phyloP scores from a whole-genome alignment of 129 eudicot species.

The Flaveria robusta region DNA sequence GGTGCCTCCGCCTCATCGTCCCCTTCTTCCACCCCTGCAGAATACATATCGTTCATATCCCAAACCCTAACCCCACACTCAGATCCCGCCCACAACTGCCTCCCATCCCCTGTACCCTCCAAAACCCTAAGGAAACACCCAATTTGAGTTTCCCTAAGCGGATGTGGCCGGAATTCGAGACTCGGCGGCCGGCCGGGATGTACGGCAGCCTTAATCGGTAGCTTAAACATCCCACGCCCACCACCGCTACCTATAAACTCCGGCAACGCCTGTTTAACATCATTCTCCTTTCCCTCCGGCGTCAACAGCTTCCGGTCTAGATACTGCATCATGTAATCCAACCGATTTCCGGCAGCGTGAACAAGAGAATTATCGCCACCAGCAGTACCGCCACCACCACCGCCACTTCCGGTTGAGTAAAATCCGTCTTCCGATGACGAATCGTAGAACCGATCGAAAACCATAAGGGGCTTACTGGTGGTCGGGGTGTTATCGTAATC shows the following conservation, averaged over 20 bases:
- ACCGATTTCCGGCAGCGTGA: constrained; percentile 55
- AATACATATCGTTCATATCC: constrained; percentile 54
- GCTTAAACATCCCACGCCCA: constrained; percentile 56
- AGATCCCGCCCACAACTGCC: constrained; percentile 74
- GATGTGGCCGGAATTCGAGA: constrained; percentile 72
- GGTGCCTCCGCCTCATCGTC: constrained; percentile 61
- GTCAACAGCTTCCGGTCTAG: constrained; percentile 69
- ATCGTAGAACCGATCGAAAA: constrained; percentile 77
- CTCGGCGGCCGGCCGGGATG: constrained; percentile 62
- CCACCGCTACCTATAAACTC: constrained; percentile 68
- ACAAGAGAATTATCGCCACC: constrained; percentile 19
- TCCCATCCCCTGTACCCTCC: constrained; percentile 43
- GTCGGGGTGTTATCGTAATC: constrained; percentile 18
- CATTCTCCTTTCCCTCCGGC: constrained; percentile 26
- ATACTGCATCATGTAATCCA: constrained; percentile 88
- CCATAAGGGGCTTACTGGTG: constrained; percentile 43
- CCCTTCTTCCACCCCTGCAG: constrained; percentile 23
- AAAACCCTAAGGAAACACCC: constrained; percentile 62
- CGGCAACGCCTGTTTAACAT: constrained; percentile 44
- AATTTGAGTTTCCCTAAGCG: constrained; percentile 63
- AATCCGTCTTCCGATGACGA: constrained; percentile 59
- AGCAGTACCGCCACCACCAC: background rate
- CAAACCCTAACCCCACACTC: constrained; percentile 75
- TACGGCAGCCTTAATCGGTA: constrained; percentile 60
- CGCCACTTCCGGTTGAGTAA: constrained; percentile 25